Conservation (phyloP, 164 flowering plant species). For the Nelumbo lutea region DNA sequence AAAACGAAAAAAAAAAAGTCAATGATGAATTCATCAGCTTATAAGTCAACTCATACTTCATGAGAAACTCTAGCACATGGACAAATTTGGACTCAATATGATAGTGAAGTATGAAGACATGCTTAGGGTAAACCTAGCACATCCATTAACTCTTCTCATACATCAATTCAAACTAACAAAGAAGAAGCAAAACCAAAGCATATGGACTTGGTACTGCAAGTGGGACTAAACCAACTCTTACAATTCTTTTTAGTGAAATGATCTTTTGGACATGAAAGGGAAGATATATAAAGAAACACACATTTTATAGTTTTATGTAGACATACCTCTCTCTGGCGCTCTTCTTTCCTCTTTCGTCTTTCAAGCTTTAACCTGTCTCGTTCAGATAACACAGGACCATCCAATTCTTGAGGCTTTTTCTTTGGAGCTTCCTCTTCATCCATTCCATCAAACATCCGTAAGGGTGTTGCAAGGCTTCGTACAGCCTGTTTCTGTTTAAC, state of each 20-base stretch:
- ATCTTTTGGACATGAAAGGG: no score
- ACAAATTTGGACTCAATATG: not conserved
- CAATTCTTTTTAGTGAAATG: no score
- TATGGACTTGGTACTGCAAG: not conserved
- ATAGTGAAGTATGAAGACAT: not conserved
- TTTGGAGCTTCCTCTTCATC: conserved; percentile 75
- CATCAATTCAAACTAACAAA: no score
- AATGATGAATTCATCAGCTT: not conserved
- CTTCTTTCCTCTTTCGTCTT: conserved; percentile 91
- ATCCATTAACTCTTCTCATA: no score
- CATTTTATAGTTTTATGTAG: not conserved
- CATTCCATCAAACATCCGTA: conserved; percentile 97
- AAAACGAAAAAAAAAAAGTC: not conserved
- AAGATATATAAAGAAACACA: no score
- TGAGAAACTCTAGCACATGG: not conserved
- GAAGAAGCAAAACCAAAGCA: no score
- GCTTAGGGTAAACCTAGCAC: not conserved
- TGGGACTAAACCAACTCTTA: not conserved
- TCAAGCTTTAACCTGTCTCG: conserved; percentile 78
- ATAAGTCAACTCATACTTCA: not conserved
- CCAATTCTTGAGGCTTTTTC: conserved; percentile 73
- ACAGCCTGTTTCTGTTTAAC: conserved; percentile 67
- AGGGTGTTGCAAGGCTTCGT: conserved; percentile 77
- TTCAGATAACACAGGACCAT: conserved; percentile 84
- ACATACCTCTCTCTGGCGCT: conserved; percentile 90